Evolutionary conservation across 1,284 basidiomycete genomes (phyloP).

Genomic region (Agroathelia rolfsii): DNA sequence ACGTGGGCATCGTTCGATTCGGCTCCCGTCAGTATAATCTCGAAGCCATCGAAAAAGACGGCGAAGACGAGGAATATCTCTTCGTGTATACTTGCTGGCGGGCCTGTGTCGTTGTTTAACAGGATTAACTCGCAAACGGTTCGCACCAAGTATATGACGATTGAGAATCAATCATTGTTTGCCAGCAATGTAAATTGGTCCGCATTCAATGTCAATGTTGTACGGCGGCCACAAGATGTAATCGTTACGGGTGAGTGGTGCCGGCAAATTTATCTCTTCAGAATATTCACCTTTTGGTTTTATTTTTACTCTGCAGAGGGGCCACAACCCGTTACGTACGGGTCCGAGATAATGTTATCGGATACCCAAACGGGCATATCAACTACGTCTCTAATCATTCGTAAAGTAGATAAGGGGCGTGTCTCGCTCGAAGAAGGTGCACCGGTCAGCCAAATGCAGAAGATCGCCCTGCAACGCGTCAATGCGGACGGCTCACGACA

Average conservation of each 20-base stretch:
- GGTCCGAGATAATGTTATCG: conserved; percentile 78
- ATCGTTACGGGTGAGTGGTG: conserved; percentile 49
- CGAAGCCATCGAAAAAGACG: conserved; percentile 95
- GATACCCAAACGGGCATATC: conserved; percentile 79
- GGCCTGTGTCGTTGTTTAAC: conserved; percentile 91
- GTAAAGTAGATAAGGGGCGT: conserved; percentile 87
- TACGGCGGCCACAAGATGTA: conserved; percentile 52
- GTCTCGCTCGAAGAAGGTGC: conserved; percentile 77
- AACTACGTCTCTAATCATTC: conserved; percentile 81
- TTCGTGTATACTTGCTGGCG: conserved; percentile 82
- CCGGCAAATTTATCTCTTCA: conserved; percentile 29
- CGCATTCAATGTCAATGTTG: conserved; percentile 86
- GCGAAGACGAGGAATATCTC: conserved; percentile 91
- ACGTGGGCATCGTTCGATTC: conserved; percentile 89
- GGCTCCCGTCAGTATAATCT: conserved; percentile 87
- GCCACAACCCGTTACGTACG: conserved; percentile 82
- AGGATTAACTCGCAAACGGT: conserved; percentile 96
- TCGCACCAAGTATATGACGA: conserved; percentile 93
- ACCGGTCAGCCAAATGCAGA: conserved; percentile 93
- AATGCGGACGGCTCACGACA: conserved; percentile 72
- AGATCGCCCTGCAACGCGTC: conserved; percentile 82
- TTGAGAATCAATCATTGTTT: conserved; percentile 75
- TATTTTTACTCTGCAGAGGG: conserved; percentile 31
- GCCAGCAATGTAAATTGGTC: conserved; percentile 86
- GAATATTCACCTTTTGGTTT: conserved; percentile 31